Base-by-base conservation (phyloP, 192 early-diverging fungal genomes). In the Funneliformis geosporum region DNA sequence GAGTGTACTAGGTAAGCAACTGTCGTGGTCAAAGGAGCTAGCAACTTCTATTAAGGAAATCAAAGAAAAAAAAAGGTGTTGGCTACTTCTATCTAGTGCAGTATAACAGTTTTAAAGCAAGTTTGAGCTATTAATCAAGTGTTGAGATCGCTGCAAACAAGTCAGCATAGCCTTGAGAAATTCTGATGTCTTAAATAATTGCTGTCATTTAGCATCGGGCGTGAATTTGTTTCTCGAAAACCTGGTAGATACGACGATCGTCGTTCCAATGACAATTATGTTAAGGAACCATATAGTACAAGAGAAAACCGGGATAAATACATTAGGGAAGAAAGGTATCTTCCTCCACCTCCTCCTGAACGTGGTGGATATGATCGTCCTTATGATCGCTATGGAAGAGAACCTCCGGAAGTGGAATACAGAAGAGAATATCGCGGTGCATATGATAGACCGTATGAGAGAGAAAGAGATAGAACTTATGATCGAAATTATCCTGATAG, bases 1-100 rank as follows among this genome's bases (percentile, higher is more conserved):
- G 79, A 80, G 43, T 80, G 79, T 73, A 75, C 79, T 68, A 80
- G 79, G 79, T 80, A 80, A 80, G 79, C 43, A 59, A 60, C 71
- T 14, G 9, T 73, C 42, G 25, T 21, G 23, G 25, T 46, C 25
- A 28, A 44, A 23, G 23, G 42, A 44, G 71, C 71, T 33, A 27
- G 44, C 25, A 73, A 44, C n/a, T 50, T 73, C 44, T 23, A 25
- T 73, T 39, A 43, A 18, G 46, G 46, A 25, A 73, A 55, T 23
- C 11, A 42, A 72, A 46, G 42, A n/a, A 28, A 65, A 33, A 65
- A 55, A 55, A 55, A 55, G 33, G 33, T 16, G 11, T 69, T 38
- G 39, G 66, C 66, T 39, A 68, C 66, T 42, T 68, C n/a, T 39
- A 21, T 18, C 18, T 40, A 40, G 39, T n/a, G 28, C 18, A 6